These are phyloP conservation scores for Podospora appendiculata DNA, from an alignment of 495 filamentous ascomycete species.

Conservation along the genomic window DNA sequence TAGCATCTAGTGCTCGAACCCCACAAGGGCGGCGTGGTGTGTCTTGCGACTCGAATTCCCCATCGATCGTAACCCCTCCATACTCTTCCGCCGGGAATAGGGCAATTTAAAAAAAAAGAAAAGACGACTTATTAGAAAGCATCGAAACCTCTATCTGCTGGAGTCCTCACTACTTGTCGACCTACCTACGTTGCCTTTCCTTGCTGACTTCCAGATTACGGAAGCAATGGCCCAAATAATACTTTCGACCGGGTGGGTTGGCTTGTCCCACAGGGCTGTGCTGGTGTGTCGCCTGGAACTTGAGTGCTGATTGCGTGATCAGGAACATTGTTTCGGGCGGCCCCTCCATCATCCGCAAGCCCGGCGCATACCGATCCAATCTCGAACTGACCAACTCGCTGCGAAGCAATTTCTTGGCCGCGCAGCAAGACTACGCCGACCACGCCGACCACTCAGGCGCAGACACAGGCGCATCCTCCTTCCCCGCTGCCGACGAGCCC, in stretches of 20 bases:
- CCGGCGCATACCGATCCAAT: constrained; percentile 69
- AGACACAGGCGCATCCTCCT: constrained; percentile 9
- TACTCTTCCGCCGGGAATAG: background rate
- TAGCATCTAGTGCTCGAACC: constrained; percentile 7
- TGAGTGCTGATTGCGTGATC: constrained; percentile 16
- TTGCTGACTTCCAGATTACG: background rate
- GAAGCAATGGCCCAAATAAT: constrained; percentile 65
- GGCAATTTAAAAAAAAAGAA: background rate
- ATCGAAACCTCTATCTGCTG: background rate
- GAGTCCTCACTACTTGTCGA: too few species aligned
- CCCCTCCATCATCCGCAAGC: constrained; percentile 72
- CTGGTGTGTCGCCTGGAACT: background rate
- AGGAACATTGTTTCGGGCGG: constrained; percentile 82
- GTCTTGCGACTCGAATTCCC: background rate
- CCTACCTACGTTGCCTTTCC: background rate
- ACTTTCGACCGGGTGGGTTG: constrained; percentile 74
- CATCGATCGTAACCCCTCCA: background rate
- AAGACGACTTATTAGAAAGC: background rate
- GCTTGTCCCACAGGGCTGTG: background rate
- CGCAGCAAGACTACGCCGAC: constrained; percentile 52
- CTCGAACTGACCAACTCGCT: constrained; percentile 82
- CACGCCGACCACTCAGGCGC: constrained; percentile 38
- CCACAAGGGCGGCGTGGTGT: constrained; percentile 6
- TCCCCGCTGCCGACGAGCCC: background rate
- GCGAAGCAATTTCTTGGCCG: constrained; percentile 67